These are phyloP conservation scores for Fusarium pseudoanthophilum DNA, from an alignment of 2,329 filamentous ascomycete species.

Conservation along the genomic window DNA sequence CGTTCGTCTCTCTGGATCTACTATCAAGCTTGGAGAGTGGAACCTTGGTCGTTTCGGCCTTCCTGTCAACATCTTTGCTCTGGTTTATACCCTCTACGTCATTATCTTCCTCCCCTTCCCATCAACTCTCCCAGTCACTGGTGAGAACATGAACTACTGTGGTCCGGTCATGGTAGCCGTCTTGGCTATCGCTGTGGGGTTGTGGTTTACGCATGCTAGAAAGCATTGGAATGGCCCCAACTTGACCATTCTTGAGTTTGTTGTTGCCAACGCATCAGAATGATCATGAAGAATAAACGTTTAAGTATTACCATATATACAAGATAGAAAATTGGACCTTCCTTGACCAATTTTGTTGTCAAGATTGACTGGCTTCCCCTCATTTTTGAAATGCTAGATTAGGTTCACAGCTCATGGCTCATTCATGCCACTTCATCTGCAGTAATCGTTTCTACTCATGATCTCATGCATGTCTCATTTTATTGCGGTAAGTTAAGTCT, in stretches of 20 bases:
- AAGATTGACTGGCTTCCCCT: neutral
- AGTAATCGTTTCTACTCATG: no score
- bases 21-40: constrained; percentile 40
- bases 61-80: constrained; percentile 34
- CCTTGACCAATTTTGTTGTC: neutral
- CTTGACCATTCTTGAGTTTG: constrained; percentile 41
- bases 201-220: constrained; percentile 34
- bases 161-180: constrained; percentile 41
- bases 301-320: neutral
- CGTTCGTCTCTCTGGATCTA: constrained; percentile 16
- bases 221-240: constrained; percentile 41
- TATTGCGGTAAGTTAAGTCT: no score
- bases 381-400: accelerated
- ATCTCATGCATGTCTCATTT: no score
- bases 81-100: constrained; percentile 40
- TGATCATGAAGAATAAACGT: neutral
- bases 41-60: constrained; percentile 36
- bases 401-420: neutral
- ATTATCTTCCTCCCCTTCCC: constrained; percentile 43
- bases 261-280: constrained; percentile 26
- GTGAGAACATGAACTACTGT: constrained; percentile 41
- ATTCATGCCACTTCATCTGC: no score
- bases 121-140: constrained; percentile 38
- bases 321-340: neutral
- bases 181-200: constrained; percentile 26